Evolutionary conservation across 2,329 filamentous ascomycete genomes (phyloP).

Genomic region (Esteya vermicola): DNA sequence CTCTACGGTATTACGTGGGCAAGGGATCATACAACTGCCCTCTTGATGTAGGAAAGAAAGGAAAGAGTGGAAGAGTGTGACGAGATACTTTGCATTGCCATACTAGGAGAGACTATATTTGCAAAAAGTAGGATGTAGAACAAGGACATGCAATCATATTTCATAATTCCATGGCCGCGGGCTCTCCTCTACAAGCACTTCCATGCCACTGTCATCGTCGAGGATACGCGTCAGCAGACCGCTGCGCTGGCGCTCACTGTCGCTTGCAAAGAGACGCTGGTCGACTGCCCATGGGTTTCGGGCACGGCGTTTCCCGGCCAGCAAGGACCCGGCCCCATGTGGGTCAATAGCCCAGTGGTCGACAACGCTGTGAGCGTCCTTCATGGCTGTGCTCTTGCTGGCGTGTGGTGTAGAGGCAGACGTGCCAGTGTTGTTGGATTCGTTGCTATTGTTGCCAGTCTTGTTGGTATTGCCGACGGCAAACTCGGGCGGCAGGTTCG

Average conservation of each 20-base stretch:
- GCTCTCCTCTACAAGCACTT: constrained; percentile 24
- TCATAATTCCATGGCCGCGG: constrained; percentile 24
- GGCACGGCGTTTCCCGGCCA: constrained; percentile 31
- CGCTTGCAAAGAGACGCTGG: constrained; percentile 28
- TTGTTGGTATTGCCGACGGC: constrained; percentile 2
- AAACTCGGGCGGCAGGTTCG: constrained; percentile 20
- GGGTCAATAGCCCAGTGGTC: constrained; percentile 37
- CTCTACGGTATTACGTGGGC: no score
- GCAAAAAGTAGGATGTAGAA: no score
- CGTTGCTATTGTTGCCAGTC: background rate
- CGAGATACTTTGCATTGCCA: background rate
- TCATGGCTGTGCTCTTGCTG: constrained; percentile 24
- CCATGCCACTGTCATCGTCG: constrained; percentile 15
- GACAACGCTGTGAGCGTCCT: constrained; percentile 27
- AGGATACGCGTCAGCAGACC: constrained; percentile 10
- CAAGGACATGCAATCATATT: background rate
- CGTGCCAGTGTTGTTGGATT: background rate
- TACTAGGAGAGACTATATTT: no score
- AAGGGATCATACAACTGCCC: no score
- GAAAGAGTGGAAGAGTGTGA: background rate
- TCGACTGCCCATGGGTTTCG: constrained; percentile 34
- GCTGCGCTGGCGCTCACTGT: constrained; percentile 20
- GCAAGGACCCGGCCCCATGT: constrained; percentile 29
- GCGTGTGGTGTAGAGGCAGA: no score
- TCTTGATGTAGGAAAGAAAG: no score